Evolutionary conservation across 1,284 basidiomycete genomes (phyloP), one percentile per base, ranked within the genome.

Genomic region (Volvariella surrecta): DNA sequence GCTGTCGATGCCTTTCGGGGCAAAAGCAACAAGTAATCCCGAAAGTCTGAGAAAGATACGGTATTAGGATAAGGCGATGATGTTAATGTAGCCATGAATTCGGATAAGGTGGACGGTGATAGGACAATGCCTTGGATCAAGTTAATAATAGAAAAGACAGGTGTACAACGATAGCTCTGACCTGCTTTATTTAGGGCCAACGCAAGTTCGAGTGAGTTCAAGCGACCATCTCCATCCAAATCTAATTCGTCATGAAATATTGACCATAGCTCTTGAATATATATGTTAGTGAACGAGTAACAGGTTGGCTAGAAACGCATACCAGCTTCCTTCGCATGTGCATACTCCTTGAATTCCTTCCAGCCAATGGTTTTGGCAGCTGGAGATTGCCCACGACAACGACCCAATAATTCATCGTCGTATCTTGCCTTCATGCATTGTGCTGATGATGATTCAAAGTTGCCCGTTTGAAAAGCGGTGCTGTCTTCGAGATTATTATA

Each of bases 211-310:
- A 70, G 63, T 4, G 76, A 68, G 52, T 92, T 89, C 20, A 94
- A 62, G 47, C 76, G 76, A 2, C 89, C 91, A 61, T 94, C 89
- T 22, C 82, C 76, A 55, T 94, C 90, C 46, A 88, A 67, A 64
- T 94, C 91, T 31, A 94, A 73, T 52, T 91, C 82, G 51, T 87
- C 77, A 54, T 92, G 89, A 61, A 95, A 94, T 47, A 91, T 82
- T 44, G 77, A 71, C 91, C 92, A 94, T 37, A 94, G 69, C 61
- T 94, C 89, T 28, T 82, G 55, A 50, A 43, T 45, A 41, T 17
- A 43, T 21, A 32, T 32, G 28, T 35, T 6, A 35, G 31, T 16
- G 89, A 45, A 87, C 79, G 40, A 84, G 51, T 48, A 48, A 39
- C 45, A 39, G 10, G 45, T 39, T 17, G 28, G 40, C 20, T 38